Evolutionary conservation across 352 stramenopile genomes (phyloP), one percentile per base, ranked within the genome.

Genomic region (Phytophthora meadii): DNA sequence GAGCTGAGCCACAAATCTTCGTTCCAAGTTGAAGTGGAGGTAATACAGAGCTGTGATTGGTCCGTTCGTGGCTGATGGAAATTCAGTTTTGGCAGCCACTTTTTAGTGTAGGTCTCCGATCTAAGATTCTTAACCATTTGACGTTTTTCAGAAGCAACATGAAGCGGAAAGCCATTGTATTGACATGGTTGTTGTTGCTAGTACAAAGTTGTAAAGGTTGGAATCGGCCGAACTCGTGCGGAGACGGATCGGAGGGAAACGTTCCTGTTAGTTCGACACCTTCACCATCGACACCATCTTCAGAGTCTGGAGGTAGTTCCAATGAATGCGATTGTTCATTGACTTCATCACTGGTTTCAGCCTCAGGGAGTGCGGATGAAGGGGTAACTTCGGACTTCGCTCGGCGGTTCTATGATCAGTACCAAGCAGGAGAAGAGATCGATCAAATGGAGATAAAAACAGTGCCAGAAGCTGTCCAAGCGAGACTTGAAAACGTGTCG

Each of bases 281-380:
- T 34, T 68, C 74, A 45, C 64, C 66, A 25, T 64, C 53, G 6
- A 53, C 42, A 32, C 45, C 49, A 8, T 79, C 72, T 27, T 68
- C 59, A 10, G 71, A 64, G 0, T 5, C 47, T 54, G 25, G 19
- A 14, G 30, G 22, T 2, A 50, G 49, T 34, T 37, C 34, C 4
- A 45, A 8, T 15, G 11, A 11, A 4, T 73, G 65, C 25, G 52
- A 58, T 32, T 73, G 65, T 24, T 69, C 58, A 12, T 36, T n/a
- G 1, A 39, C 15, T 9, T 27, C 52, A 36, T 32, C 56, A 15
- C 50, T 63, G 24, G 46, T 55, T 30, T 54, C 52, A 14, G 37
- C 9, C 12, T 37, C 46, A 5, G 32, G 28, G 14, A n/a, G 28
- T 28, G 25, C 9, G 41, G 27, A 12, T 37, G n/a, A 47, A 48